Base-by-base conservation (phyloP, 495 filamentous ascomycete species). In the Hypoxylon crocopeplum region DNA sequence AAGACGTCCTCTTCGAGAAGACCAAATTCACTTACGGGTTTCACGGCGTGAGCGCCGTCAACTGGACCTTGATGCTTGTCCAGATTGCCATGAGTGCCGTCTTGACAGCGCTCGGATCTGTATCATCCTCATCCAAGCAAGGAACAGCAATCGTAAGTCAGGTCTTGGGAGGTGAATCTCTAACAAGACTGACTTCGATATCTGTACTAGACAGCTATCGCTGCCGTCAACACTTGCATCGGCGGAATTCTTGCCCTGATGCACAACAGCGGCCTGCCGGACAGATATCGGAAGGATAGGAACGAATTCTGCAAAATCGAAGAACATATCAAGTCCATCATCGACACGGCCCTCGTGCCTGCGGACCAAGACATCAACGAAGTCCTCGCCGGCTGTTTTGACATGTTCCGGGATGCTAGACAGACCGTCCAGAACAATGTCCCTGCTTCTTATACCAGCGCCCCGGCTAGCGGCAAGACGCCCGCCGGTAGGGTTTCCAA, bases 241-340 rank as follows among this genome's bases (percentile, higher is more conserved):
- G 79, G 79, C 15, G 80, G 80, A 5, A 48, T 82, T 7, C 66
- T 82, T 1, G 80, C 75, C 8, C 55, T 82, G 27, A 47, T 82
- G 56, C 77, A 80, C 64, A 81, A 81, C 52, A 80, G 78, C 50
- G 80, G 80, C 0, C 62, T 82, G 7, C 80, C 80, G 7, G 72
- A 79, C 48, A 67, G 80, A 3, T 77, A 79, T 30, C 72, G 78
- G 11, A 69, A 73, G 39, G 70, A 81, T 60, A 68, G 71, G 45
- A 67, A 71, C 24, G 77, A 81, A 59, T 77, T 81, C 51, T 50
- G 48, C 24, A 75, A 75, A 33, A 66, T 79, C 17, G 73, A 77
- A 56, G 77, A 80, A 41, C 73, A 69, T 49, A 64, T 82, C 41
- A 75, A 76, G 66, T 73, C 75, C 22, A 50, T 80, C 11, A 67